Conservation (phyloP, 148 eudicot species). For the Chenopodium quinoa region DNA sequence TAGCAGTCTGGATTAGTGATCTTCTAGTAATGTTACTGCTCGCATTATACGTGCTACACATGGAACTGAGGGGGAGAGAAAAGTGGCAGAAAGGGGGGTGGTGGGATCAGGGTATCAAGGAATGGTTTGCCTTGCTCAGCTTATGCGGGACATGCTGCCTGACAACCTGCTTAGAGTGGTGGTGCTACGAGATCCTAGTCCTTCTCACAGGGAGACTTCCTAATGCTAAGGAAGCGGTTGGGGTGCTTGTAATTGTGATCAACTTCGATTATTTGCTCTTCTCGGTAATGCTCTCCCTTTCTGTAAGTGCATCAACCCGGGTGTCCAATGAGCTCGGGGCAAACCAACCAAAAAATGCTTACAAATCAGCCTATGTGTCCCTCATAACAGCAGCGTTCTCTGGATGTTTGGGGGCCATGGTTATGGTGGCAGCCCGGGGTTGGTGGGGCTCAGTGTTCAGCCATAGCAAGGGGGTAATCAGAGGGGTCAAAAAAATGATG, state of each 20-base stretch:
- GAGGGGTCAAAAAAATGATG: slow-evolving; percentile 61
- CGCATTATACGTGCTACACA: slow-evolving; percentile 29
- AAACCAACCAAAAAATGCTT: slow-evolving; percentile 40
- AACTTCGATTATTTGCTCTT: slow-evolving; percentile 80
- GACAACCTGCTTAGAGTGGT: slow-evolving; percentile 87
- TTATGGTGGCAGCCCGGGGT: slow-evolving; percentile 47
- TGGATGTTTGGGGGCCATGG: slow-evolving; percentile 44
- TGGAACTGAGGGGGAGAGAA: slow-evolving; percentile 46
- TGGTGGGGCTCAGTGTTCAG: slow-evolving; percentile 65
- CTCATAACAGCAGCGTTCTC: slow-evolving; percentile 36
- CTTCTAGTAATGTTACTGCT: slow-evolving; percentile 41
- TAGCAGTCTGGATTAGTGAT: slow-evolving; percentile 71
- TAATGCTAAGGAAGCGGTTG: slow-evolving; percentile 56
- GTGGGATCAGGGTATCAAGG: slow-evolving; percentile 58
- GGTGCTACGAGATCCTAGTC: slow-evolving; percentile 77
- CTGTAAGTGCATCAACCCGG: slow-evolving; percentile 72
- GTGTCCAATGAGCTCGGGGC: slow-evolving; percentile 85
- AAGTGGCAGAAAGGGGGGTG: slow-evolving; percentile 70
- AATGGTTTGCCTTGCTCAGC: slow-evolving; percentile 53
- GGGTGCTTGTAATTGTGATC: slow-evolving; percentile 69
- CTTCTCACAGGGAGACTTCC: slow-evolving; percentile 59
- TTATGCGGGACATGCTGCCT: slow-evolving; percentile 72
- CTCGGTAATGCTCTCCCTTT: slow-evolving; percentile 65
- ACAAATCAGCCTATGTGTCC: slow-evolving; percentile 49
- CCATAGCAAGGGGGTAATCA: slow-evolving; percentile 46